Conservation (phyloP, 257 asterid species). For the Ilex aquifolium region DNA sequence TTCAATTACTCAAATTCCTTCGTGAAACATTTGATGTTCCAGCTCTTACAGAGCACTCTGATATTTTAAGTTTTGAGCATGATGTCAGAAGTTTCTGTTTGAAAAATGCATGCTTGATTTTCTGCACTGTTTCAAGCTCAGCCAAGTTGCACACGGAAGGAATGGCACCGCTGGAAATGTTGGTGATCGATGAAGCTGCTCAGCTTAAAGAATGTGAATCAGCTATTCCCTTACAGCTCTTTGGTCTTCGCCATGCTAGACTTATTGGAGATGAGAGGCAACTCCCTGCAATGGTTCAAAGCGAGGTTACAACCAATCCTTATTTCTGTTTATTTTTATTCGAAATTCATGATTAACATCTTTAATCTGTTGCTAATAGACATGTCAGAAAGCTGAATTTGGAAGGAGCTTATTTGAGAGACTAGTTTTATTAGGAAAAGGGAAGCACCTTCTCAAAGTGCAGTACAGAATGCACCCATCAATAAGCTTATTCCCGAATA, state of each 20-base stretch:
- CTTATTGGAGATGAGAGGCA: neutral
- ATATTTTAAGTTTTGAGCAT: neutral
- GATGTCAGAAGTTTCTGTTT: neutral
- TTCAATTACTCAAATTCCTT: neutral
- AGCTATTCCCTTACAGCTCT: neutral
- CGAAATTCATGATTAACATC: neutral
- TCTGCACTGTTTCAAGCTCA: neutral
- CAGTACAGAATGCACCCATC: slow-evolving; percentile 1
- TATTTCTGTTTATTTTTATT: neutral
- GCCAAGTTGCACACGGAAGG: neutral
- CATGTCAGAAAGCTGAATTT: neutral
- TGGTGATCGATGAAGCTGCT: neutral
- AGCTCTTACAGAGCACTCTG: neutral
- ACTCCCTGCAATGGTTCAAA: neutral
- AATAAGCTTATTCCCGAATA: neutral
- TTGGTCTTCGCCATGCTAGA: neutral
- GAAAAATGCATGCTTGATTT: neutral
- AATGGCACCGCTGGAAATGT: neutral
- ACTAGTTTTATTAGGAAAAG: neutral
- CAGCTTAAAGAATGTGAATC: neutral
- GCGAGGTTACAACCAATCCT: neutral
- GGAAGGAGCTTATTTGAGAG: neutral
- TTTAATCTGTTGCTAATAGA: neutral
- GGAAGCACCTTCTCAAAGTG: neutral
- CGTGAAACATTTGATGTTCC: neutral